phyloP scores from a whole-genome alignment of 176 grass and related monocot genomes.

The Paspalum notatum region DNA sequence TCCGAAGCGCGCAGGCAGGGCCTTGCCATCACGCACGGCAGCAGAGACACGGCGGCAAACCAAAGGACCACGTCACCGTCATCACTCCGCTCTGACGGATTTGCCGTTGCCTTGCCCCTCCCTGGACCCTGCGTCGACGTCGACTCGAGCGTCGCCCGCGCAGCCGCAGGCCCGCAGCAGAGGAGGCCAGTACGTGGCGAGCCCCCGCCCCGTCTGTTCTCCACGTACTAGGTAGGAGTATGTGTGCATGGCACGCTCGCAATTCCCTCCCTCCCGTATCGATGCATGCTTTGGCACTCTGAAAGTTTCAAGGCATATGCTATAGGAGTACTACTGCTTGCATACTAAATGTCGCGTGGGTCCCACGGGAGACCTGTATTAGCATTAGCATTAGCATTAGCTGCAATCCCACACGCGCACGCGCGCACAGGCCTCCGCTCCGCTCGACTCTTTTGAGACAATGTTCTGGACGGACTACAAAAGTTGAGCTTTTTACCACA shows the following conservation, averaged over 20 bases:
- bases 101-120: not conserved
- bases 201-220: not conserved
- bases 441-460: constrained; percentile 49
- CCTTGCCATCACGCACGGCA: too few species aligned
- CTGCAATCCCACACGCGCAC: constrained; percentile 14
- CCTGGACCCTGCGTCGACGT: not conserved
- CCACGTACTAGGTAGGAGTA: too few species aligned
- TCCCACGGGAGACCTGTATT: not conserved
- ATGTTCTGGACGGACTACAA: constrained; percentile 61
- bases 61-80: too few species aligned
- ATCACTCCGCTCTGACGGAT: not conserved
- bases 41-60: too few species aligned
- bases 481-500: constrained; percentile 37
- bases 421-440: not conserved
- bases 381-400: too few species aligned
- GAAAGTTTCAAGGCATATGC: not conserved
- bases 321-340: not conserved
- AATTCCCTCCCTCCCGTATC: not conserved
- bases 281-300: not conserved
- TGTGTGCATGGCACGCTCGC: not conserved
- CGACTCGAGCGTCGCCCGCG: not conserved
- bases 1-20: too few species aligned
- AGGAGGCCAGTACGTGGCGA: not conserved
- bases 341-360: not conserved
- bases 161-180: not conserved